phyloP scores from a whole-genome alignment of 192 early-diverging fungal species.

The Coemansia sp. region DNA sequence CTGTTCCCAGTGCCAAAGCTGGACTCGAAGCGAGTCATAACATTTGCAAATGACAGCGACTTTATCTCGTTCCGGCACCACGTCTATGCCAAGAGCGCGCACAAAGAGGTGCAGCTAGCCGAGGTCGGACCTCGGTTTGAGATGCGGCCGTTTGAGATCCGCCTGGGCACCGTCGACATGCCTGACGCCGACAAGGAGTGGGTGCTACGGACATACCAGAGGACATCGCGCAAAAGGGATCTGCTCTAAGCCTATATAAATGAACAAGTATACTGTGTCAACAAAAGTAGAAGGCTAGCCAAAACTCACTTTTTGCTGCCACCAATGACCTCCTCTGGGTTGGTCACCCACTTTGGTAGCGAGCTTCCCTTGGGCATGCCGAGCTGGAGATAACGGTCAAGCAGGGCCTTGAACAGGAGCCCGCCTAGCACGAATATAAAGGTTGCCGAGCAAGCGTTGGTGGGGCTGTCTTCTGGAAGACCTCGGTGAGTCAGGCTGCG shows the following conservation, averaged over 20 bases:
- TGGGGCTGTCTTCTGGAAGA: conserved; percentile 32
- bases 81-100: conserved; percentile 85
- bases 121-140: conserved; percentile 99
- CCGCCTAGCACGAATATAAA: conserved; percentile 53
- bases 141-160: conserved; percentile 95
- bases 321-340: conserved; percentile 34
- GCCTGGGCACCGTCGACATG: conserved; percentile 90
- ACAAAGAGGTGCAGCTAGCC: conserved; percentile 87
- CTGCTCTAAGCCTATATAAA: conserved; percentile 62
- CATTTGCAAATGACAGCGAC: conserved; percentile 94
- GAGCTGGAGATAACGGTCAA: conserved; percentile 45
- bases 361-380: conserved; percentile 46
- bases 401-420: conserved; percentile 34
- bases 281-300: no score
- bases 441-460: conserved; percentile 48
- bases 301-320: conserved; percentile 12
- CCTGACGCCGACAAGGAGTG: conserved; percentile 95
- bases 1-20: conserved; percentile 97
- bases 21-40: conserved; percentile 94
- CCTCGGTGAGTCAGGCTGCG: conserved; percentile 44
- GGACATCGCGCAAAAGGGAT: conserved; percentile 80
- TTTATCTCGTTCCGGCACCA: conserved; percentile 98
- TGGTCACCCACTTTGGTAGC: conserved; percentile 48
- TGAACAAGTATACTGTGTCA: not conserved
- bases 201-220: conserved; percentile 87